Evolutionary conservation across 192 early-diverging fungal genomes (phyloP).

Genomic region (Mortierella alpina): DNA sequence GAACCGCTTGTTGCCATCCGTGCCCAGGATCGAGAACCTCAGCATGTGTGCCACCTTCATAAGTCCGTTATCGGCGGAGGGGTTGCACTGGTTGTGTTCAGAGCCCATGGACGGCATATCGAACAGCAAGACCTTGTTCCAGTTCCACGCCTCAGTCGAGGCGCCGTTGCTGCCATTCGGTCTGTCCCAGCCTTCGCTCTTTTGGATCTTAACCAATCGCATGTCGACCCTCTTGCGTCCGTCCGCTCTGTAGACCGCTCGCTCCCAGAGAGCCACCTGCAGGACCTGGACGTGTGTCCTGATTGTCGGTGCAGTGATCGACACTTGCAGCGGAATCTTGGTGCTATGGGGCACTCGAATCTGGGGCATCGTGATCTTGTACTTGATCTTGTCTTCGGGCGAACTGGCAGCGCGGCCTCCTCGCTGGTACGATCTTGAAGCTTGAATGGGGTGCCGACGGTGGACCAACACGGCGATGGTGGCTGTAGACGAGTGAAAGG

Average conservation of each 20-base stretch:
- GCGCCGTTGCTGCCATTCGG: not conserved
- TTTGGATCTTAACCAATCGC: conserved; percentile 52
- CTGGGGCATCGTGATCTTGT: conserved; percentile 44
- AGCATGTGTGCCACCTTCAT: conserved; percentile 47
- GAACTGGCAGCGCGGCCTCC: conserved; percentile 20
- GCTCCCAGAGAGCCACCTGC: conserved; percentile 48
- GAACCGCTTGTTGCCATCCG: conserved; percentile 27
- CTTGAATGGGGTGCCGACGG: conserved; percentile 28
- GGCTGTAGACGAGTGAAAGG: conserved; percentile 26
- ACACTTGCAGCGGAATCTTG: conserved; percentile 46
- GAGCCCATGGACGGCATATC: conserved; percentile 50
- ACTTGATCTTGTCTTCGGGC: conserved; percentile 41
- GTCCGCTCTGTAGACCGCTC: conserved; percentile 41
- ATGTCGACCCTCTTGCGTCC: conserved; percentile 48
- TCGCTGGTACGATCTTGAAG: conserved; percentile 27
- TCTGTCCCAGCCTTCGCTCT: conserved; percentile 46
- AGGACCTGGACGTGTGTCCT: conserved; percentile 29
- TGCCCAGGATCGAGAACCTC: conserved; percentile 40
- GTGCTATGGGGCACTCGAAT: conserved; percentile 41
- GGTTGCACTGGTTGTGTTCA: conserved; percentile 42
- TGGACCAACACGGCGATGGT: conserved; percentile 21
- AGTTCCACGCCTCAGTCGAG: conserved; percentile 29
- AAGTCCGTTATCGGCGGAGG: conserved; percentile 40
- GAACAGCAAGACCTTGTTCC: conserved; percentile 51
- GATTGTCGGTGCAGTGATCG: conserved; percentile 24